phyloP scores from a whole-genome alignment of 176 grass and related monocot genomes.

The Musa troglodytarum region DNA sequence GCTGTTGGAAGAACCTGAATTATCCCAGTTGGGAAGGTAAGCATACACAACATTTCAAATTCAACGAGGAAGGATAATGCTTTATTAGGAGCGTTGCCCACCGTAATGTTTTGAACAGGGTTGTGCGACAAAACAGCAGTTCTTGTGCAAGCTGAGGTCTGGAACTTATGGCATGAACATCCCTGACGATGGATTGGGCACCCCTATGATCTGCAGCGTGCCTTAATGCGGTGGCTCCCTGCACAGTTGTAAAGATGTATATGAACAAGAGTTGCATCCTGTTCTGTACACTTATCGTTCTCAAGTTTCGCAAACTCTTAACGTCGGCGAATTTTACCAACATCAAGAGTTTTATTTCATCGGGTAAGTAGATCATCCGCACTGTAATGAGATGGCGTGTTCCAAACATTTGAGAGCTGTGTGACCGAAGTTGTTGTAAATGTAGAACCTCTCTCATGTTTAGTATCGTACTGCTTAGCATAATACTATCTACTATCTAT shows the following conservation, averaged over 20 bases:
- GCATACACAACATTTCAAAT: constrained; percentile 5
- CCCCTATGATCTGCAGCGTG: background rate
- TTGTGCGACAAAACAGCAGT: background rate
- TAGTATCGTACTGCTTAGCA: too few species aligned
- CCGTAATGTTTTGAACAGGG: background rate
- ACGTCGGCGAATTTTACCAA: background rate
- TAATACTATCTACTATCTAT: too few species aligned
- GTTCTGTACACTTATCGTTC: background rate
- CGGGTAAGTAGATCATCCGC: too few species aligned
- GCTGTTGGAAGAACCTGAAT: constrained; percentile 69
- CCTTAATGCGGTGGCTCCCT: background rate
- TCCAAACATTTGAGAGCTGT: too few species aligned
- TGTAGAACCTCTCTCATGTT: too few species aligned
- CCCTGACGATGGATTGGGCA: background rate
- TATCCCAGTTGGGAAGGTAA: constrained; percentile 58
- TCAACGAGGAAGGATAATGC: too few species aligned
- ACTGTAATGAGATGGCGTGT: too few species aligned
- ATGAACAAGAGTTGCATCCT: background rate
- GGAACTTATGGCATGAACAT: background rate
- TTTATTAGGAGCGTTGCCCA: too few species aligned
- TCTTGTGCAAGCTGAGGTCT: background rate
- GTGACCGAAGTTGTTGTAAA: too few species aligned
- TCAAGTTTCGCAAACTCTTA: background rate
- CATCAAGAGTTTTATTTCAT: background rate
- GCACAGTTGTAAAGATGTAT: background rate